Conservation (phyloP, 2,329 filamentous ascomycete genomes). For the Calonectria fujianensis region DNA sequence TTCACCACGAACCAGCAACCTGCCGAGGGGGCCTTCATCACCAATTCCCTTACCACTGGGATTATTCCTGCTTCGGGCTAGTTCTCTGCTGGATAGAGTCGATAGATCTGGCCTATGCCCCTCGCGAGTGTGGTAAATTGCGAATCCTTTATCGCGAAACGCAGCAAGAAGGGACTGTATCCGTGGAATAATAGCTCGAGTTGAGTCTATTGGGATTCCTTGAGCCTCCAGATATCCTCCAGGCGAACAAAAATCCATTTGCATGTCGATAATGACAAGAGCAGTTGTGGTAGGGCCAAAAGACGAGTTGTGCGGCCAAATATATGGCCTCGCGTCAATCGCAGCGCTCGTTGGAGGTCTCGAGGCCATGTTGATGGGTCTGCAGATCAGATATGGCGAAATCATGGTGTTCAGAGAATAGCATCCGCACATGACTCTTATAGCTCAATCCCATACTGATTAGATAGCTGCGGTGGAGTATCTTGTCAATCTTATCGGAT, state of each 20-base stretch:
- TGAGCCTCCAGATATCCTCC: slow-evolving; percentile 23
- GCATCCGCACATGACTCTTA: background rate
- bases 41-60: slow-evolving; percentile 22
- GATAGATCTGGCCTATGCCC: slow-evolving; percentile 25
- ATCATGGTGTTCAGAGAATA: background rate
- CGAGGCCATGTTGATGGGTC: background rate
- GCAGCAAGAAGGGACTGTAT: slow-evolving; percentile 12
- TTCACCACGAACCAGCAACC: slow-evolving; percentile 22
- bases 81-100: slow-evolving; percentile 15
- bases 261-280: slow-evolving; percentile 27
- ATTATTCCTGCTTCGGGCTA: slow-evolving; percentile 19
- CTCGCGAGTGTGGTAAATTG: slow-evolving; percentile 25
- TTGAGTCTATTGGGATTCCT: slow-evolving; percentile 15
- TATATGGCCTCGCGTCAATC: background rate
- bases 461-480: background rate
- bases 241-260: slow-evolving; percentile 24
- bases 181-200: slow-evolving; percentile 15
- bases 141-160: slow-evolving; percentile 2
- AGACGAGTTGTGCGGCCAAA: slow-evolving; percentile 2
- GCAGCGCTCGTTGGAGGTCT: background rate
- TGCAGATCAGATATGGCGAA: background rate
- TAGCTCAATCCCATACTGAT: background rate
- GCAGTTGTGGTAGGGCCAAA: background rate
- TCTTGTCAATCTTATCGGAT: background rate
- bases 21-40: slow-evolving; percentile 14